Evolutionary conservation across 1,284 basidiomycete genomes (phyloP).

Genomic region (Ceraceosorus bombacis): DNA sequence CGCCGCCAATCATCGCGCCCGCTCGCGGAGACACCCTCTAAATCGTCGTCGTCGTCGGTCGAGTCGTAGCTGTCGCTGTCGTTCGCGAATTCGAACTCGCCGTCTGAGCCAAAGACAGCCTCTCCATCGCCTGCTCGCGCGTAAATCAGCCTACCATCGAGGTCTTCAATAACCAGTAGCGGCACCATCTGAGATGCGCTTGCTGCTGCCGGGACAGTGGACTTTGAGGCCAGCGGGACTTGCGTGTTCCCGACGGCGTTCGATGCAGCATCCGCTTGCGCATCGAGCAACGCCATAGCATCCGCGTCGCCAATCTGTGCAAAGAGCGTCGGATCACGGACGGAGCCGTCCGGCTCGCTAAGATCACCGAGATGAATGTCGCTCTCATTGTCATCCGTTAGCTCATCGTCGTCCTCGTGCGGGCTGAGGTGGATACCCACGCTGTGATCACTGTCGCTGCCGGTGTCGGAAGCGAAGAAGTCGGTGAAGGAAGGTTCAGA

Average conservation of each 20-base stretch:
- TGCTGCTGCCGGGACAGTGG: slow-evolving; percentile 15
- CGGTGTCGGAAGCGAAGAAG: slow-evolving; percentile 38
- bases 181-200: slow-evolving; percentile 18
- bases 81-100: slow-evolving; percentile 46
- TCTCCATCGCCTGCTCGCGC: slow-evolving; percentile 46
- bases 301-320: slow-evolving; percentile 32
- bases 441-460: slow-evolving; percentile 24
- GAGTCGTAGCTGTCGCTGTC: slow-evolving; percentile 42
- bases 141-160: slow-evolving; percentile 46
- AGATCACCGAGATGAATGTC: slow-evolving; percentile 19
- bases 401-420: slow-evolving; percentile 16
- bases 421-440: slow-evolving; percentile 8
- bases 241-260: slow-evolving; percentile 3
- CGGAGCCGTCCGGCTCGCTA: slow-evolving; percentile 33
- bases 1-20: slow-evolving; percentile 2
- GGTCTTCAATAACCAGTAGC: slow-evolving; percentile 46
- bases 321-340: slow-evolving; percentile 35
- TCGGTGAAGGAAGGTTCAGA: slow-evolving; percentile 47
- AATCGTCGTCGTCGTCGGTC: slow-evolving; percentile 9
- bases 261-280: background rate
- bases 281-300: slow-evolving; percentile 1
- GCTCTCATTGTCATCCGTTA: slow-evolving; percentile 30
- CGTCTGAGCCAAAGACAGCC: slow-evolving; percentile 48
- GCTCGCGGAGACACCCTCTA: background rate
- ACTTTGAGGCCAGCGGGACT: background rate